Evolutionary conservation across 208 protist species (phyloP).

Genomic region (Acanthamoeba lenticulata): DNA sequence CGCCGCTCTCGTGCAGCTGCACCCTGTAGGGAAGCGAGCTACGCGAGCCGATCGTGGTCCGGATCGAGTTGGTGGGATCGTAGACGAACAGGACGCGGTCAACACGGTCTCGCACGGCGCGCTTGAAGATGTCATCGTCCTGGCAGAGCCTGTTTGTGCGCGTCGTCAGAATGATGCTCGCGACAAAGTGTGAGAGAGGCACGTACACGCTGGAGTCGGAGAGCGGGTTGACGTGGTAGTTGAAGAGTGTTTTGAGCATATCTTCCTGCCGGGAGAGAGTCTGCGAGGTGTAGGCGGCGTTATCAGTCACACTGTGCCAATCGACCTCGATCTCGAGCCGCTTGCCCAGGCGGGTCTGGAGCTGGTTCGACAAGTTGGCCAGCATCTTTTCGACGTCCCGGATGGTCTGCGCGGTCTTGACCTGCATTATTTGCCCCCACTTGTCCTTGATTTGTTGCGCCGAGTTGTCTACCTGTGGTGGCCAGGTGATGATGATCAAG

Average conservation of each 20-base stretch:
- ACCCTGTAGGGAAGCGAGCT: neutral
- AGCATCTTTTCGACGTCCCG: neutral
- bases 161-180: neutral
- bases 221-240: neutral
- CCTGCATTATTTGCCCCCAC: neutral
- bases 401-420: neutral
- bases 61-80: neutral
- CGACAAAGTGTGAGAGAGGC: neutral
- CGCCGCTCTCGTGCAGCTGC: neutral
- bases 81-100: neutral
- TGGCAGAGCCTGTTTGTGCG: neutral
- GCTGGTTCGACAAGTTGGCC: neutral
- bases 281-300: neutral
- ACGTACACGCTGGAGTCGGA: neutral
- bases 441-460: neutral
- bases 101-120: neutral
- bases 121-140: neutral
- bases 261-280: neutral
- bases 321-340: neutral
- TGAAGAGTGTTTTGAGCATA: neutral
- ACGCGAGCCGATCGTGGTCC: neutral
- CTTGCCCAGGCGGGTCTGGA: neutral
- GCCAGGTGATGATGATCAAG: too few relatives aligned
- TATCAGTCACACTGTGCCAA: neutral
- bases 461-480: neutral